Conservation (phyloP, 1,284 basidiomycete species). For the Boletus semigastroideus region DNA sequence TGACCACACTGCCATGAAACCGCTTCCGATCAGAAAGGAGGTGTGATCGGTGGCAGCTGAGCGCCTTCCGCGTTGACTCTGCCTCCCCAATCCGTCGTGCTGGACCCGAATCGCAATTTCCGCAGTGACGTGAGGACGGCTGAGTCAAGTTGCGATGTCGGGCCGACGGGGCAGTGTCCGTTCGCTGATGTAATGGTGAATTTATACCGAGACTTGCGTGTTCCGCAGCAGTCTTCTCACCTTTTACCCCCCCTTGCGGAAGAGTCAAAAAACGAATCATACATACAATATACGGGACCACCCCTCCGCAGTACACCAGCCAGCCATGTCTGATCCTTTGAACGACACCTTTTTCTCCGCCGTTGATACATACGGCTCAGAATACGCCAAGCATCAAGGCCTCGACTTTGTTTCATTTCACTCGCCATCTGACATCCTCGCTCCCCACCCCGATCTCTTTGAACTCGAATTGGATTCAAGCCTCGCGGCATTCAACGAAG, state of each 20-base stretch:
- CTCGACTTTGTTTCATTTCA: conserved; percentile 71
- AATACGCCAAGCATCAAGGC: conserved; percentile 40
- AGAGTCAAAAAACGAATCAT: conserved; percentile 10
- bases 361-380: conserved; percentile 37
- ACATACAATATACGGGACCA: conserved; percentile 2
- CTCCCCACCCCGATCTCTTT: conserved; percentile 76
- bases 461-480: conserved; percentile 75
- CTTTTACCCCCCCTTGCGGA: conserved; percentile 3
- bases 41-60: conserved; percentile 26
- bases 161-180: conserved; percentile 27
- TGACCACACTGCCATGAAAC: too few relatives aligned
- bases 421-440: conserved; percentile 62
- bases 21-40: too few relatives aligned
- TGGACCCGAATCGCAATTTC: conserved; percentile 14
- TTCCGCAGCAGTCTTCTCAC: conserved; percentile 29
- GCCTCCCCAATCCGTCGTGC: too few relatives aligned
- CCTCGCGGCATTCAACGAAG: conserved; percentile 61
- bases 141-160: conserved; percentile 14
- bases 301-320: conserved; percentile 27
- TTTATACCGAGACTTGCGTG: conserved; percentile 37
- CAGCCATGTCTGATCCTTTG: conserved; percentile 32
- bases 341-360: conserved; percentile 34
- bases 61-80: conserved; percentile 4
- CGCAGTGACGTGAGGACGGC: conserved; percentile 28
- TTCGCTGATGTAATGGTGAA: conserved; percentile 37